Evolutionary conservation across 2,329 filamentous ascomycete genomes (phyloP), one percentile per base, ranked within the genome.

Genomic region (Westerdykella aurantiaca): DNA sequence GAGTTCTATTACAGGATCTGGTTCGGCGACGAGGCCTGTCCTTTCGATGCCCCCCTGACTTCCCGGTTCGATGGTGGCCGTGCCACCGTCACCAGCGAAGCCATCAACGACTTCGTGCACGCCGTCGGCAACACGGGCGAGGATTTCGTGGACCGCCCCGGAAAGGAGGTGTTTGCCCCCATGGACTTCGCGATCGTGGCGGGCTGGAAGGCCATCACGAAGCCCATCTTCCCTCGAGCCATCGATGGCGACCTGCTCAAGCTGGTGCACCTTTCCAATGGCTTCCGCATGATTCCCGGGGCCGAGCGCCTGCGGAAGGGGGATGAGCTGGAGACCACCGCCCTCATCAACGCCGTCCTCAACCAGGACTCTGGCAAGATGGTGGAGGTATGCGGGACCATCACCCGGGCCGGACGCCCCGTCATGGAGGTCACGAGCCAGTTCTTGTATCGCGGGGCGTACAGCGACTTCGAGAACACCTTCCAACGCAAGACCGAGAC

Each of bases 131-230:
- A 98, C 72, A 95, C 87, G 12, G 91, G 91, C 31, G 93, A 98
- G 68, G 90, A 93, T 6, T 98, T 98, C 56, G 91, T 98, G 42
- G 91, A 97, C 61, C 82, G 91, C 38, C 91, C 90, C 37, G 91
- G 89, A 55, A 97, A 97, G 75, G 83, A 87, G 50, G 87, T 96
- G 52, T 91, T 85, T 57, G 93, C 93, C 6, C 93, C 94, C 25
- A 98, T 98, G 93, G 93, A 98, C 70, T 98, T 95, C 61, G 90
- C 90, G 53, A 95, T 96, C 54, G 90, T 96, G n/a, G 86, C 94
- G 40, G 90, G 90, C 50, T 96, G 90, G 90, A 97, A 98, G 74
- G 93, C 93, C 35, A 98, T 98, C 62, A 98, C 90, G 10, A 97
- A 97, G 78, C 93, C 93, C 12, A 98, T 98, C 69, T 98, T 98